Base-by-base conservation (phyloP, 2,329 filamentous ascomycete species). In the Diaporthe caulivora region DNA sequence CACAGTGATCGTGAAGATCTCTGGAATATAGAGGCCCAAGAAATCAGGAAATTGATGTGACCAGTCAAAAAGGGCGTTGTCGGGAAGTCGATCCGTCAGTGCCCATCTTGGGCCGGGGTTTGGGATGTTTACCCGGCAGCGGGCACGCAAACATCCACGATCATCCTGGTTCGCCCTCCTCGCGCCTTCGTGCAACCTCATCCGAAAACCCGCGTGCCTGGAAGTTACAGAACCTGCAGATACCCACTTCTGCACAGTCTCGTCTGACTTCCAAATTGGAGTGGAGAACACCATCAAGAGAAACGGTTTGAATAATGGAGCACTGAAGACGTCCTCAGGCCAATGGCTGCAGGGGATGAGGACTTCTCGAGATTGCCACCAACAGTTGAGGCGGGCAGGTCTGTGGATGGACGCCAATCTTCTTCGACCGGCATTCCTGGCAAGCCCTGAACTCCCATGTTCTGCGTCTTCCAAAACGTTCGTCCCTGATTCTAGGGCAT, bases 241-340 rank as follows among this genome's bases (percentile, higher is more conserved):
- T 67, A 71, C 37, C 69, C 69, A 71, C 69, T 71, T 71, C 68
- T 70, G 54, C 54, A 34, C n/a, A 40, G 34, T 26, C 53, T 70
- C 54, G 17, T 24, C 68, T 60, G 37, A 55, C 17, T 58, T 53
- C 24, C 15, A 62, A 62, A 53, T 71, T 62, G 69, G 18, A 34
- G 69, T 71, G 69, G 69, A 44, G 55, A 71, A 44, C 44, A 54
- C 55, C 37, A 54, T 71, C 55, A 34, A 29, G 69, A 54, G 34
- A n/a, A 53, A 18, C 7, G 21, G 68, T 62, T 42, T 62, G 68
- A 54, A 24, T n/a, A 15, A 49, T 53, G 44, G 55, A 31, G 31
- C 42, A 29, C 8, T 42, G 42, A 62, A 53, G 26, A 34, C 44
- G 6, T 60, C 26, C 42, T 51, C 11, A 26, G 54, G 31, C 54